These are phyloP conservation scores for Ampelomyces quisqualis DNA, from an alignment of 2,329 filamentous ascomycete genomes.

Conservation along the genomic window DNA sequence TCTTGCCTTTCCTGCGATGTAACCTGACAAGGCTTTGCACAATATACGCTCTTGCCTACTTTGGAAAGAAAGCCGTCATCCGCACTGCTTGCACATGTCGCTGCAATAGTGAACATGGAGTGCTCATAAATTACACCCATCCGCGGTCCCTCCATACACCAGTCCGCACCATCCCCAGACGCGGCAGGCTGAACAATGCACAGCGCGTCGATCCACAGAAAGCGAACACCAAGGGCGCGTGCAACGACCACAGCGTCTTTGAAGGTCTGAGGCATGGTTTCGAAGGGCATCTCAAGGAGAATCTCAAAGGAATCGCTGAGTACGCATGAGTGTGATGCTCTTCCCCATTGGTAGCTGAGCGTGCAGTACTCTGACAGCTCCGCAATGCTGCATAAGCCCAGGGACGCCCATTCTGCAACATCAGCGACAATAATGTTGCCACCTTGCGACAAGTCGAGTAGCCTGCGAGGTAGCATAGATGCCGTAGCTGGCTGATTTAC, in stretches of 20 bases:
- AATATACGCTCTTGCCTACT: neutral
- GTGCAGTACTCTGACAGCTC: neutral
- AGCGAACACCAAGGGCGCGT: neutral
- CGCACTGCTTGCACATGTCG: neutral
- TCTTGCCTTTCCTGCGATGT: neutral
- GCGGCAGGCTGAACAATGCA: neutral
- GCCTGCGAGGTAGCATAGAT: neutral
- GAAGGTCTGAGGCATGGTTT: neutral
- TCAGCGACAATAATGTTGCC: neutral
- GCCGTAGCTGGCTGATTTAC: neutral
- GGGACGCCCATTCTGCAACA: neutral
- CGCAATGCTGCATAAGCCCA: neutral
- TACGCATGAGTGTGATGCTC: neutral
- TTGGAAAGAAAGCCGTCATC: neutral
- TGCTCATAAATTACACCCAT: neutral
- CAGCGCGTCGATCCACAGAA: neutral
- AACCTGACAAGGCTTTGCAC: neutral
- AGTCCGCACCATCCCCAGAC: neutral
- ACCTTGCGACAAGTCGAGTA: neutral
- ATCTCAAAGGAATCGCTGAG: neutral
- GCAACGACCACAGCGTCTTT: neutral
- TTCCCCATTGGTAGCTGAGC: neutral
- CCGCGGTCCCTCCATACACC: neutral
- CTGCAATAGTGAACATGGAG: neutral
- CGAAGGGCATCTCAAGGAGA: neutral